Evolutionary conservation across 345 rosid species (phyloP).

Genomic region (Pelargonium nanum): DNA sequence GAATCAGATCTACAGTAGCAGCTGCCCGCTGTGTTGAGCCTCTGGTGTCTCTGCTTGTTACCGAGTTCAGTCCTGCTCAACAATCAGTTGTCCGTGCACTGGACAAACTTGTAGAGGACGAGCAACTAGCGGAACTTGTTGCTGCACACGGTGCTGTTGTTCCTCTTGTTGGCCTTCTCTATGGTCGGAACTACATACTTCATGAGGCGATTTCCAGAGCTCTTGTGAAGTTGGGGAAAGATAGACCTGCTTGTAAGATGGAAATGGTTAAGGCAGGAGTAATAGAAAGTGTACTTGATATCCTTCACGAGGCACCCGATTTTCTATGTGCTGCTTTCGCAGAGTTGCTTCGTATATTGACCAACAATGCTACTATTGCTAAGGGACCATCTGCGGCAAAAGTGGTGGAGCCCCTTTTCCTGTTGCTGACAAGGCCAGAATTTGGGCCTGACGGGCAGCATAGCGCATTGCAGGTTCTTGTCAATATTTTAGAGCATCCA

Average conservation of each 20-base stretch:
- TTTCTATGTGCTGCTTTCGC: conserved; percentile 88
- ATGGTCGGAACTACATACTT: conserved; percentile 77
- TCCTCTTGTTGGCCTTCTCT: conserved; percentile 96
- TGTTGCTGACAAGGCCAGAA: conserved; percentile 61
- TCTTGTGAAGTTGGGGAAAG: conserved; percentile 93
- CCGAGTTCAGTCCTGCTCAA: conserved; percentile 88
- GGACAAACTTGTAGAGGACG: conserved; percentile 95
- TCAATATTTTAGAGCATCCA: conserved; percentile 90
- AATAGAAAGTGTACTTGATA: conserved; percentile 77
- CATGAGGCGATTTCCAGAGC: conserved; percentile 95
- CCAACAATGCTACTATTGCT: conserved; percentile 92
- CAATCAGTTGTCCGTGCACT: conserved; percentile 89
- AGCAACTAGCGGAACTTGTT: conserved; percentile 94
- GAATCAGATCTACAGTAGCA: conserved; percentile 90
- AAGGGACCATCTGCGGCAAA: conserved; percentile 90
- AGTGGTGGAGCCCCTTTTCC: conserved; percentile 88
- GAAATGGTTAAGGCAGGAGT: conserved; percentile 99
- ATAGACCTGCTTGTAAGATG: conserved; percentile 91
- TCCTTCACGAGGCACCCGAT: conserved; percentile 92
- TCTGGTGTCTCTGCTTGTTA: conserved; percentile 83
- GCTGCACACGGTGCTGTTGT: conserved; percentile 98
- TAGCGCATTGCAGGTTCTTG: conserved; percentile 89
- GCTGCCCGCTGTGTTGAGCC: conserved; percentile 99
- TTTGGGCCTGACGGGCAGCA: conserved; percentile 93
- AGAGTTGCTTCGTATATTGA: conserved; percentile 83